phyloP scores from a whole-genome alignment of 805 yeast genomes.

The Candida peoriensis region DNA sequence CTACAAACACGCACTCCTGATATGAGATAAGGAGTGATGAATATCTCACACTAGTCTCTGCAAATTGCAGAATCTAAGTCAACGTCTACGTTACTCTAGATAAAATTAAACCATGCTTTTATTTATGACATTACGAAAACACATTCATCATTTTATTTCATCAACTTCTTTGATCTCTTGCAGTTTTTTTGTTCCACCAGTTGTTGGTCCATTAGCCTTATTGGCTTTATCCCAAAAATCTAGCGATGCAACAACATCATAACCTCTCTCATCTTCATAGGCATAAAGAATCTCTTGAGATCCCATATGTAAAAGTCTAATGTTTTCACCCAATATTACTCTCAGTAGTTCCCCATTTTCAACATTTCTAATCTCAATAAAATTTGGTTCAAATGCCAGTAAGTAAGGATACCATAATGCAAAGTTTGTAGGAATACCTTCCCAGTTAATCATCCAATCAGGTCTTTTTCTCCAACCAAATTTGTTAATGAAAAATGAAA shows the following conservation, averaged over 20 bases:
- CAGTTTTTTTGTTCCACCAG: slow-evolving; percentile 8
- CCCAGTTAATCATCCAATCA: slow-evolving; percentile 95
- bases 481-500: slow-evolving; percentile 88
- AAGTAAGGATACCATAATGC: slow-evolving; percentile 93
- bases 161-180: slow-evolving; percentile 22
- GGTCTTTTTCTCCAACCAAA: slow-evolving; percentile 96
- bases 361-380: slow-evolving; percentile 89
- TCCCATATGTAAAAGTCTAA: slow-evolving; percentile 80
- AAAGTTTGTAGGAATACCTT: slow-evolving; percentile 88
- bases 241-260: slow-evolving; percentile 85
- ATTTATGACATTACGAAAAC: too few species aligned
- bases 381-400: slow-evolving; percentile 82
- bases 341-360: slow-evolving; percentile 81
- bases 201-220: slow-evolving; percentile 13
- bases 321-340: slow-evolving; percentile 90
- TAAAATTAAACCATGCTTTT: too few species aligned
- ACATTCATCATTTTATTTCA: slow-evolving; percentile 6
- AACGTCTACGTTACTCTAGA: too few species aligned
- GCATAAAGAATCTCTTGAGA: slow-evolving; percentile 93
- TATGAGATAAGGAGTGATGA: too few species aligned
- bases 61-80: too few species aligned
- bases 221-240: slow-evolving; percentile 71
- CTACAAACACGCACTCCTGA: too few species aligned
- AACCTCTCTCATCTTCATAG: slow-evolving; percentile 85
- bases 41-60: too few species aligned